Base-by-base conservation (phyloP, 306 rosid species). In the Quercus gilva region DNA sequence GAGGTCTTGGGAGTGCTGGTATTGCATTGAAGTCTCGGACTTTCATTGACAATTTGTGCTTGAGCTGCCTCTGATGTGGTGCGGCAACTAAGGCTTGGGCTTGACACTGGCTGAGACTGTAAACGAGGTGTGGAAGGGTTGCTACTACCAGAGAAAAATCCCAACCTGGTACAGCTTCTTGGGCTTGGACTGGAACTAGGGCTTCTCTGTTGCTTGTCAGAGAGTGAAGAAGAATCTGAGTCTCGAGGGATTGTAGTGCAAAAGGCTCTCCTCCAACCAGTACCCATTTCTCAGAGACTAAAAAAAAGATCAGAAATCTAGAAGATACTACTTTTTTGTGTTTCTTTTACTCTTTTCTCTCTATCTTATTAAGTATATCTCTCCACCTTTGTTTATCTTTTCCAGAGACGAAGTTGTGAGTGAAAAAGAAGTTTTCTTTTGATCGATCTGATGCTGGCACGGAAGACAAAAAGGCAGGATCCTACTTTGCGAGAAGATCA, bases 191-290 rank as follows among this genome's bases (percentile, higher is more conserved):
- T 90, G 0, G 92, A 84, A 23, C 91, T 88, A 0, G 75, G 76
- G 58, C 82, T 87, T 11, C 76, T 77, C 6, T 82, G 86, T 4
- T 81, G 87, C 75, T 87, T 85, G 56, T 90, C 91, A 0, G 97
- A 78, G 15, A 78, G 19, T 70, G 74, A 78, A 5, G 91, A 83
- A 5, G 91, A 83, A 17, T 88, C 92, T 29, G 91, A 86, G 80
- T 91, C 94, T 17, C 94, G 86, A 55, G 84, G 73, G 3, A 89
- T 43, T 0, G 92, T 86, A 1, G 96, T 89, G 84, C 99, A 95
- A 74, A 95, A 95, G 12, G 96, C 97, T 86, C 97, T 88, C 80
- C 99, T 90, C 99, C 99, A 95, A 56, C 98, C 94, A 8, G 94
- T 93, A 45, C 96, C 97, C 99, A 95, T 93, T 76, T 73, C 53